These are phyloP conservation scores for Penicillium parvum DNA, from an alignment of 495 filamentous ascomycete genomes.

Conservation along the genomic window DNA sequence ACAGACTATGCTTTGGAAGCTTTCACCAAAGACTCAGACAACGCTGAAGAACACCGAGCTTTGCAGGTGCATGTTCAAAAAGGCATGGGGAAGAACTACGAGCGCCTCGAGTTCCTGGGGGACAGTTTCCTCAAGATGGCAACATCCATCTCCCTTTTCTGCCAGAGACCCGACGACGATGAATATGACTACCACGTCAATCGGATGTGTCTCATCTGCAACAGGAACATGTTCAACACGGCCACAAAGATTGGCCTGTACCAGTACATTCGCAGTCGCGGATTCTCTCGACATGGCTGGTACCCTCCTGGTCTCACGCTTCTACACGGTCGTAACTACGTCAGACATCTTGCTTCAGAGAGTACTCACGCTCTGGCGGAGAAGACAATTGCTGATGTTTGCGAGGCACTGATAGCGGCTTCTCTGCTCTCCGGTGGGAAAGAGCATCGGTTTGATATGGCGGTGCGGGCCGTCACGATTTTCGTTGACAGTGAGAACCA, in stretches of 20 bases:
- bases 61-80: conserved; percentile 70
- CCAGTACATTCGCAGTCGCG: conserved; percentile 74
- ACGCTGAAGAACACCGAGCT: conserved; percentile 70
- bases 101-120: conserved; percentile 89
- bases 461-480: conserved; percentile 75
- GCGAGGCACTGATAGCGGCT: conserved; percentile 90
- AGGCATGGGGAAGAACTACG: conserved; percentile 97
- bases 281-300: conserved; percentile 72
- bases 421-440: conserved; percentile 63
- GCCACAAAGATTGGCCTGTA: conserved; percentile 62
- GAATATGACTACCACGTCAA: conserved; percentile 88
- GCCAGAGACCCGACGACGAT: conserved; percentile 66
- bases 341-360: conserved; percentile 48
- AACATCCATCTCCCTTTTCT: conserved; percentile 81
- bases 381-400: conserved; percentile 96
- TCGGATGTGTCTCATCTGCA: conserved; percentile 89
- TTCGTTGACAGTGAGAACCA: conserved; percentile 69
- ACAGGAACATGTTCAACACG: conserved; percentile 77
- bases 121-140: conserved; percentile 96
- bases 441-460: conserved; percentile 64
- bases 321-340: conserved; percentile 55
- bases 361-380: conserved; percentile 67
- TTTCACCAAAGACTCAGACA: conserved; percentile 91
- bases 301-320: conserved; percentile 74
- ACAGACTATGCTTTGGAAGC: conserved; percentile 78